Base-by-base conservation (phyloP, 805 yeast species). In the Kluyveromyces aestuarii region DNA sequence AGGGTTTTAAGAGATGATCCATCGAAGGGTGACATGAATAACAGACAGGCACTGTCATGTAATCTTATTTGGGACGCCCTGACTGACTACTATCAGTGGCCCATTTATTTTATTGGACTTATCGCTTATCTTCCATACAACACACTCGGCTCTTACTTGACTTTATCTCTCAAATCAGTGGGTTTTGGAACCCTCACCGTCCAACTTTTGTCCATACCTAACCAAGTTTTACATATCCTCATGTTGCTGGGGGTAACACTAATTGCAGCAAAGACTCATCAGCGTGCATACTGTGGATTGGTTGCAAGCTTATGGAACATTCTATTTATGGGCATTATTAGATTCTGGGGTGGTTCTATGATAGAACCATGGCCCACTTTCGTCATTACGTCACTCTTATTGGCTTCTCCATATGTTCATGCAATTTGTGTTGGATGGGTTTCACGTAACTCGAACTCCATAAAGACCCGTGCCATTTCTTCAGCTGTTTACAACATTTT, bases 1-100 rank as follows among this genome's bases (percentile, higher is more conserved):
- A 68, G 79, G 50, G 70, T 81, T 63, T 63, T 81, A 46, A 64
- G 85, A 54, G 86, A 82, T 59, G 87, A 81, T 56, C 86, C 87
- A n/a, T 61, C 73, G 14, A 76, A 76, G 65, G 84, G 86, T 14
- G 84, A 79, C 52, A 80, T 80, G 85, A 70, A 80, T 58, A 80
- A 80, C 58, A 70, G 84, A 55, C 77, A 79, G 55, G 75, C 80
- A 2, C 50, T 81, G 14, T 62, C 70, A 2, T 56, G 64, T 3
- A 66, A 57, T 44, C 62, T 62, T 59, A 48, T 81, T 16, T 63
- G 67, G 59, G 52, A 61, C 27, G 66, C 79, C 3, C 41, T 79
- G 9, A 35, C 48, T 3, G 85, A 81, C 56, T 78, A 69, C 56
- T 75, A 77, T 56, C 52, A 79, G 52, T 77, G 81, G 81, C 84